Base-by-base conservation (phyloP, 2,329 filamentous ascomycete species). In the Xylariaceae sp. region DNA sequence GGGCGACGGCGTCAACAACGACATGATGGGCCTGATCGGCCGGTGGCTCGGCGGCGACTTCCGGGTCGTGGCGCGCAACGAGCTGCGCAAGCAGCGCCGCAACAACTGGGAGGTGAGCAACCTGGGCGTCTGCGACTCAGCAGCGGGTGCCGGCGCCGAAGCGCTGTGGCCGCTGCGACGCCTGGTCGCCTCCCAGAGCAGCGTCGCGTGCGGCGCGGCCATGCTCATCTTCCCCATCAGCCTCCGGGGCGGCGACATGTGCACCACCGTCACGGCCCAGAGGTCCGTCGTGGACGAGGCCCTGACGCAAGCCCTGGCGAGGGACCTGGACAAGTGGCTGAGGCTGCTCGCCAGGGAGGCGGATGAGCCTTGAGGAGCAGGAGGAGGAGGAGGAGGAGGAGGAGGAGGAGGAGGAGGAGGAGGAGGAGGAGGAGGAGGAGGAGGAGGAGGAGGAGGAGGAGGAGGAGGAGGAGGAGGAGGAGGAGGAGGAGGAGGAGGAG, bases 51-150 rank as follows among this genome's bases (percentile, higher is more conserved):
- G 21, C 8, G 46, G 41, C 19, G 53, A 59, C 47, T 60, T 55
- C 56, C 42, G 46, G 40, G 18, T 43, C 37, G 46, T 44, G 40
- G 50, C 53, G 55, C 45, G 35, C 1, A 34, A 39, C 34, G 44
- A 44, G 39, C 49, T 47, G 16, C 49, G 45, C 18, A 53, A 46
- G 45, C 38, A 43, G 40, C 48, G 56, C 19, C 48, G 55, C 24
- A 48, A 50, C 24, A 42, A 54, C 19, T 59, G 56, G 57, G 38
- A 57, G 30, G 48, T 61, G 8, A 57, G 53, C 26, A 59, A 58
- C 38, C 31, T 59, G 16, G 58, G 56, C 31, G 49, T 58, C 22
- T 35, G 59, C n/a, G 40, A 57, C 31, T n/a, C n/a, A n/a, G 50
- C 21, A 12, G 21, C 21, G 21, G 21, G 21, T 7, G 21, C 7